Conservation (phyloP, 129 eudicot genomes). For the Tagetes erecta region DNA sequence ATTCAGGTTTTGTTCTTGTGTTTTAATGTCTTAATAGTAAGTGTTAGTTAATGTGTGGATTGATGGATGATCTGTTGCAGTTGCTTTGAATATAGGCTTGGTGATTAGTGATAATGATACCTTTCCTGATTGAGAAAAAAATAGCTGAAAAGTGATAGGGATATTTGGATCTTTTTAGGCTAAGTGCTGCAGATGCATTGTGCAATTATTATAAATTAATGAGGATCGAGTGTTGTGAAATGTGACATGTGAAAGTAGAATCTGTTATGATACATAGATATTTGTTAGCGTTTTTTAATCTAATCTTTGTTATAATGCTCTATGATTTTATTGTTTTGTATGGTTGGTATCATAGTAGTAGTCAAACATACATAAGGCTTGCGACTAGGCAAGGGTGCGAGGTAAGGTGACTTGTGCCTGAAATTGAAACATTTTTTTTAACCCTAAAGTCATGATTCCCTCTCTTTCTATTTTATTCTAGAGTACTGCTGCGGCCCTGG, state of each 20-base stretch:
- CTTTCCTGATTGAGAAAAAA: neutral
- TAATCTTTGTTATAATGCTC: neutral
- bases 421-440: no score
- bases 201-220: no score
- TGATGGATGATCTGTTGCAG: neutral
- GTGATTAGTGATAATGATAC: neutral
- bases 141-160: neutral
- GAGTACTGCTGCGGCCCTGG: no score
- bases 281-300: neutral
- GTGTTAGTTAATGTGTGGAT: neutral
- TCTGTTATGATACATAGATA: neutral
- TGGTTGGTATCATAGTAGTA: no score
- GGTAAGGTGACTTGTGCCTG: no score
- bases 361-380: no score
- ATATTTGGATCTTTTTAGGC: neutral
- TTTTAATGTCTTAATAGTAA: neutral
- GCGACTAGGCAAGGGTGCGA: no score
- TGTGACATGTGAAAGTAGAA: neutral
- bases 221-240: neutral
- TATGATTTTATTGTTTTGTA: no score
- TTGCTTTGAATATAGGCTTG: constrained; percentile 13
- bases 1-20: constrained; percentile 51
- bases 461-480: no score
- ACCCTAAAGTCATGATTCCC: no score
- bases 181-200: no score